Evolutionary conservation across 2,329 filamentous ascomycete genomes (phyloP).

Genomic region (Pseudogymnoascus sp.): DNA sequence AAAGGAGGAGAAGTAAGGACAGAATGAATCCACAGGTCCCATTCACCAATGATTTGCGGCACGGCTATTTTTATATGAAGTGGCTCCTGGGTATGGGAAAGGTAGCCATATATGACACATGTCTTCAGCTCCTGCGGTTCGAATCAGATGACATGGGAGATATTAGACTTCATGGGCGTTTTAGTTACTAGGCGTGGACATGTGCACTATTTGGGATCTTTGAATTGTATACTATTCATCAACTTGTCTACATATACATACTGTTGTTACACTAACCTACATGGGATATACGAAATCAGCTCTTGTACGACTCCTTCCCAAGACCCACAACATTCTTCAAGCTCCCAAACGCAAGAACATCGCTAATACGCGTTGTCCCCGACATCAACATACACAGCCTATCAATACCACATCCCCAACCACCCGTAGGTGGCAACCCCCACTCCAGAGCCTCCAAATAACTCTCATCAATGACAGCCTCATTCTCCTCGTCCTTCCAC

Average conservation of each 20-base stretch:
- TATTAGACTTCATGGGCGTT: neutral
- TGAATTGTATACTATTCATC: neutral
- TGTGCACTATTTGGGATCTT: neutral
- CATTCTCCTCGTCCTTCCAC: slow-evolving; percentile 30
- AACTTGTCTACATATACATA: slow-evolving; percentile 1
- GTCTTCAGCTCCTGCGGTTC: neutral
- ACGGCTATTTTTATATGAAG: neutral
- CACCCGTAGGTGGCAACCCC: slow-evolving; percentile 88
- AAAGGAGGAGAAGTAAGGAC: neutral
- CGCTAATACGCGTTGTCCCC: slow-evolving; percentile 67
- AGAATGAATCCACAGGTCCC: neutral
- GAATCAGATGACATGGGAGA: neutral
- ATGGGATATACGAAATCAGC: neutral
- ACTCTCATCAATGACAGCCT: slow-evolving; percentile 45
- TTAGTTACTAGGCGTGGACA: neutral
- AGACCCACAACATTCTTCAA: slow-evolving; percentile 58
- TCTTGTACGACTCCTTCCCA: slow-evolving; percentile 10
- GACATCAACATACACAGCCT: slow-evolving; percentile 85
- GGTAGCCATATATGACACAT: neutral
- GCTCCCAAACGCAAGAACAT: slow-evolving; percentile 83
- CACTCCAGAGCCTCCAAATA: slow-evolving; percentile 81
- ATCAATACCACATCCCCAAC: slow-evolving; percentile 93
- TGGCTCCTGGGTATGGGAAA: neutral
- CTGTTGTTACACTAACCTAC: neutral
- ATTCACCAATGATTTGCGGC: neutral